phyloP scores from a whole-genome alignment of 2,329 filamentous ascomycete species.

The Tolypocladium guangdongense region DNA sequence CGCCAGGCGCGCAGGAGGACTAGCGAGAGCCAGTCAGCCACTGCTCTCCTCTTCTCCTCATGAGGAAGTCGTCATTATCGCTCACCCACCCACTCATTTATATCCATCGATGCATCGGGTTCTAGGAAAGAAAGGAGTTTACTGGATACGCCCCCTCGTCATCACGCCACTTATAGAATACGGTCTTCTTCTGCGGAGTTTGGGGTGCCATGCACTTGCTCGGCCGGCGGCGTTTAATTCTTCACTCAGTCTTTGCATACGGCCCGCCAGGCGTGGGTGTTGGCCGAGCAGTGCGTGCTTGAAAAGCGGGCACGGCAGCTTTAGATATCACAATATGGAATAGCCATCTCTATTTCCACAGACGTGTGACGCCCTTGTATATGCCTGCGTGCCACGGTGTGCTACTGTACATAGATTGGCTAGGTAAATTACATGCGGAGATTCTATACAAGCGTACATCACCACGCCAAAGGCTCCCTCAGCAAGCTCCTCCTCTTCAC shows the following conservation, averaged over 20 bases:
- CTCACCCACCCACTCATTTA: neutral
- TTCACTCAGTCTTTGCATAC: neutral
- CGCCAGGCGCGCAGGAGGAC: slow-evolving; percentile 2
- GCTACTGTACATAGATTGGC: neutral
- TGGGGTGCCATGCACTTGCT: neutral
- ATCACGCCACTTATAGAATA: neutral
- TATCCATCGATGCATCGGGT: neutral
- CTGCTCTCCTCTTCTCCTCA: neutral
- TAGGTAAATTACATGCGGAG: neutral
- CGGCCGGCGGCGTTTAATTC: neutral
- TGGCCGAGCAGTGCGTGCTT: neutral
- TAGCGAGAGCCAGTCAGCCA: neutral
- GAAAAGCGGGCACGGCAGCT: neutral
- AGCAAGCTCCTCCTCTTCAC: neutral
- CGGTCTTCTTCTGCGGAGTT: neutral
- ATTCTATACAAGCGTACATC: neutral
- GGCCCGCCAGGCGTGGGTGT: neutral
- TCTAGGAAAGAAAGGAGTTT: neutral
- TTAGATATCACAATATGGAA: neutral
- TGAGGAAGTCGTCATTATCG: neutral
- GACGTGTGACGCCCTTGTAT: neutral
- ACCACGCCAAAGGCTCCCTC: neutral
- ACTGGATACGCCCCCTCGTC: neutral
- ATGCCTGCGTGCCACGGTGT: neutral
- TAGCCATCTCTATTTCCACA: neutral